Evolutionary conservation across 2,329 filamentous ascomycete species (phyloP), one percentile per base, ranked within the genome.

Genomic region (Calonectria ilicicola): DNA sequence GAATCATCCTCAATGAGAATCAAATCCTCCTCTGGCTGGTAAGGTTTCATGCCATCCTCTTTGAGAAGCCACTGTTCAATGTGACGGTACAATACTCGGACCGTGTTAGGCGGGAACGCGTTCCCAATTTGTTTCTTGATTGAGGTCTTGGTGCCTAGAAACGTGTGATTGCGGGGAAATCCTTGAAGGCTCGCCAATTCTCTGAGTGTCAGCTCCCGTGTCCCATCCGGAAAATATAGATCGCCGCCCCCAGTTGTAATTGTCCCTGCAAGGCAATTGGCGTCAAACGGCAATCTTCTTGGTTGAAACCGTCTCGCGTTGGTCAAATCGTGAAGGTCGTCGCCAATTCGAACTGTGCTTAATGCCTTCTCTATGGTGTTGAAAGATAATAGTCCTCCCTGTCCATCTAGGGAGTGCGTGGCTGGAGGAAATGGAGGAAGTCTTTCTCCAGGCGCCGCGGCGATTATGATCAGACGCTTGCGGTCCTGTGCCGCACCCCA

Each of bases 121-220:
- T 97, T 96, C 0, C 94, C 94, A 74, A 96, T 94, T 80, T 95
- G 93, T 74, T 86, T 89, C 75, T 89, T 89, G 19, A 90, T 83
- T 17, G 79, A 81, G 0, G 81, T 83, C 21, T 82, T 80, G 0
- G 81, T 85, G 0, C 83, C 83, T 0, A 83, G 73, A 78, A 96
- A 96, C 0, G 81, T 80, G 80, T 94, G 93, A 2, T 84, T 80
- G 0, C 83, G 72, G 0, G 93, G 93, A 65, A 97, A 97, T 0
- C 92, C 92, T 75, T 95, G 93, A 0, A 97, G 81, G 2, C 87
- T 87, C 0, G 94, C 93, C 27, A 91, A 87, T 80, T 97, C 95
- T 1, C 92, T 87, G 5, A 90, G 80, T 0, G 93, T 96, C 60
- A 93, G 93, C 0, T 87, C 86, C 1, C 95, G 84, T 1, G 78